phyloP scores from a whole-genome alignment of 306 rosid species.

The Carpinus fangiana region DNA sequence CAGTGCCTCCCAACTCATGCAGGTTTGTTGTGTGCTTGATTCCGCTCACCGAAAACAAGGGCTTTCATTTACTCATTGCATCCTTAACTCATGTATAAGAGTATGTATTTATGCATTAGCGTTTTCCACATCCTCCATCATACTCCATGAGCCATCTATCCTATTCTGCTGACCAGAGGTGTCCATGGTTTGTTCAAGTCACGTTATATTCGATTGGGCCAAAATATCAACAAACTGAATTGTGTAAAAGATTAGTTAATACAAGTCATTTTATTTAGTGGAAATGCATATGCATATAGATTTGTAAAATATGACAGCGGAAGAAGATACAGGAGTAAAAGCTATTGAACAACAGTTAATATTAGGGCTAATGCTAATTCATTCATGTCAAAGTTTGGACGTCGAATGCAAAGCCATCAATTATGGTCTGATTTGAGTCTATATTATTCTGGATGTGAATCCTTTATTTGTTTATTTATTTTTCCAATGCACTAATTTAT shows the following conservation, averaged over 20 bases:
- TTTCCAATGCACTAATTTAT: not conserved
- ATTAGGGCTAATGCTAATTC: not conserved
- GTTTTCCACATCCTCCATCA: not conserved
- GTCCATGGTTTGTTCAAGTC: not conserved
- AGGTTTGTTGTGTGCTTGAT: slow-evolving; percentile 46
- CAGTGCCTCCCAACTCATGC: slow-evolving; percentile 96
- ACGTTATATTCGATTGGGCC: not conserved
- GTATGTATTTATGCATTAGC: not conserved
- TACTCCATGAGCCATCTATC: not conserved
- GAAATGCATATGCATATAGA: not conserved
- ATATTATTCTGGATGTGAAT: not conserved
- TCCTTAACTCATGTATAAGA: not conserved
- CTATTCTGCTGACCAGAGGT: not conserved
- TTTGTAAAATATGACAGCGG: not conserved
- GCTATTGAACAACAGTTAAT: not conserved
- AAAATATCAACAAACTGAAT: not conserved
- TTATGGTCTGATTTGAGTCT: not conserved
- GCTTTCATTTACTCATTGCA: not conserved
- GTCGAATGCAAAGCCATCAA: not conserved
- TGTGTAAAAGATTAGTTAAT: not conserved
- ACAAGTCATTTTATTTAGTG: not conserved
- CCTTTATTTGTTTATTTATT: not conserved
- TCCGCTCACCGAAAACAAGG: not conserved
- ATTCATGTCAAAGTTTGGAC: not conserved
- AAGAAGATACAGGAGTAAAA: not conserved